A percentile compares a stretch with the other conserved stretches of the same genome.
Evolutionary conservation across 2,329 filamentous ascomycete species (phyloP).

Genomic region (Gnomoniopsis smithogilvyi): DNA sequence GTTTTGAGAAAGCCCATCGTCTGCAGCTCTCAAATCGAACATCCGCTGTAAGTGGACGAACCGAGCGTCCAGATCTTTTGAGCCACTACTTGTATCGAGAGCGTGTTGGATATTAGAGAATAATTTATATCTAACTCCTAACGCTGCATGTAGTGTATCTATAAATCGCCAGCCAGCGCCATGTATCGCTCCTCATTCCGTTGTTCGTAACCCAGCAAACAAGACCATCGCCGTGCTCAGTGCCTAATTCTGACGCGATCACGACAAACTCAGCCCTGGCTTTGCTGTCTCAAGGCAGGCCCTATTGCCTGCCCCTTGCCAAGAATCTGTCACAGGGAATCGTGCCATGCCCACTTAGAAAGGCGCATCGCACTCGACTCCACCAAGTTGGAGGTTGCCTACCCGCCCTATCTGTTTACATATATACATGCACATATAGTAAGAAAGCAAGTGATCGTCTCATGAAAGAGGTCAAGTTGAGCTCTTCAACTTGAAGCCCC

Average conservation of each 20-base stretch:
- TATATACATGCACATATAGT: not conserved
- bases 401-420: not conserved
- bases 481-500: not conserved
- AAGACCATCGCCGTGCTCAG: not conserved
- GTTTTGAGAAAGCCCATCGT: too few relatives aligned
- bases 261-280: not conserved
- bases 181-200: not conserved
- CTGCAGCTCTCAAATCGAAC: too few relatives aligned
- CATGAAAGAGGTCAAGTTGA: not conserved
- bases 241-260: not conserved
- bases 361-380: too few relatives aligned
- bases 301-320: too few relatives aligned
- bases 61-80: too few relatives aligned
- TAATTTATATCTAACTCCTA: not conserved
- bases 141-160: slow-evolving; percentile 1
- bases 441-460: not conserved
- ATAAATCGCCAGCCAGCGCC: not conserved
- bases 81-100: not conserved
- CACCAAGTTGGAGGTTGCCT: not conserved
- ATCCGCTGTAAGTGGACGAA: too few relatives aligned
- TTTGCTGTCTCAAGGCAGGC: too few relatives aligned
- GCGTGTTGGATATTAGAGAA: not conserved
- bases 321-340: too few relatives aligned
- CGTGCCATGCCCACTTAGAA: too few relatives aligned
- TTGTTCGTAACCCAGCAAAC: not conserved